Conservation (phyloP, 225 moss, liverwort and hornwort genomes). For the Pseudisothecium myosuroides region DNA sequence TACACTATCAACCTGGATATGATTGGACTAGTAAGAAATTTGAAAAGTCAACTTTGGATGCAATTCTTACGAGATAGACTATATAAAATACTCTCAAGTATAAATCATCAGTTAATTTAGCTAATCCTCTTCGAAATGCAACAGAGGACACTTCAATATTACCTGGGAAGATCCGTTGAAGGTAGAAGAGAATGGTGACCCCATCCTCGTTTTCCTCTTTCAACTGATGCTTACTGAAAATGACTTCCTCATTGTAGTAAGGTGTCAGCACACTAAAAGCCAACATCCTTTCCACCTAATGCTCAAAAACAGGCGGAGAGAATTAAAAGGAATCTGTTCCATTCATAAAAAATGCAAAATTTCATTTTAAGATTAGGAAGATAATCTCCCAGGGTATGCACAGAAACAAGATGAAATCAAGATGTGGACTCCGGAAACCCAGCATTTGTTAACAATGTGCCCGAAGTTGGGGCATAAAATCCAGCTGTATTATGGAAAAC, state of each 20-base stretch:
- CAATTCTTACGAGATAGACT: neutral
- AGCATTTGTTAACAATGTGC: neutral
- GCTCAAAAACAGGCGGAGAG: neutral
- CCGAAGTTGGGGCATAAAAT: neutral
- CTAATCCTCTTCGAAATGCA: neutral
- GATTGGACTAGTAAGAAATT: neutral
- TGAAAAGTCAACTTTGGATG: neutral
- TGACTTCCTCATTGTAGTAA: conserved; percentile 81
- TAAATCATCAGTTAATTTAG: neutral
- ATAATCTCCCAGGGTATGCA: neutral
- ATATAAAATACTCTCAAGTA: neutral
- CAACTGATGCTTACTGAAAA: conserved; percentile 65
- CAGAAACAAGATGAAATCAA: neutral
- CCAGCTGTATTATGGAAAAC: neutral
- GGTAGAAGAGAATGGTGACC: conserved; percentile 70
- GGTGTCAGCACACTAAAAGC: conserved; percentile 94
- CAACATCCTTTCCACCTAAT: conserved; percentile 91
- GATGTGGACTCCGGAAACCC: neutral
- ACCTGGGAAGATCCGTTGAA: conserved; percentile 87
- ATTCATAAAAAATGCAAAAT: neutral
- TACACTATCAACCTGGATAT: neutral
- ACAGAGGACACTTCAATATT: neutral
- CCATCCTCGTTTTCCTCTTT: conserved; percentile 75
- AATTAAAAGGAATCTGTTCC: neutral
- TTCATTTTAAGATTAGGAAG: neutral